Percentiles rank a stretch among this genome's conserved stretches.
Conservation (phyloP, 2,329 filamentous ascomycete genomes). For the Cytospora leucostoma region DNA sequence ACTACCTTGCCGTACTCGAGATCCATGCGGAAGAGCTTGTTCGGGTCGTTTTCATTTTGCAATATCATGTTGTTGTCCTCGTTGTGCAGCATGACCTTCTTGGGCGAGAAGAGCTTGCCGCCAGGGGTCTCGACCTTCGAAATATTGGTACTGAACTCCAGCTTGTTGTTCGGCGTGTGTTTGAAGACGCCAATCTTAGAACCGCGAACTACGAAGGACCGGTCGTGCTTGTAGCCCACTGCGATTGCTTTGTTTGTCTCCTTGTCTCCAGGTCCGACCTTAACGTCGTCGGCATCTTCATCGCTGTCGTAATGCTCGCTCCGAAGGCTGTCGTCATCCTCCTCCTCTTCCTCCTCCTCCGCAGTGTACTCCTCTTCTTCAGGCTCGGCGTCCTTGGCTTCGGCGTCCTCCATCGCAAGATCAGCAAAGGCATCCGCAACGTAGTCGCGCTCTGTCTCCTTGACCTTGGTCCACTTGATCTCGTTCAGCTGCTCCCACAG, state of each 20-base stretch:
- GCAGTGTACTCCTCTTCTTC: slow-evolving; percentile 49
- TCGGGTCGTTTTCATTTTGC: slow-evolving; percentile 80
- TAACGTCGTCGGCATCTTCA: slow-evolving; percentile 77
- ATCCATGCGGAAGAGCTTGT: slow-evolving; percentile 96
- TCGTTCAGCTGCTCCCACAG: slow-evolving; percentile 96
- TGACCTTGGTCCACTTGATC: slow-evolving; percentile 89
- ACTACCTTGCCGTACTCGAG: slow-evolving; percentile 97
- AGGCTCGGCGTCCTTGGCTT: slow-evolving; percentile 45
- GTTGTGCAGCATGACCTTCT: slow-evolving; percentile 94
- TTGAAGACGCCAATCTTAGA: slow-evolving; percentile 99
- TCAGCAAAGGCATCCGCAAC: slow-evolving; percentile 95
- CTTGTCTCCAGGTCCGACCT: slow-evolving; percentile 65
- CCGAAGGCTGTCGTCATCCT: slow-evolving; percentile 56
- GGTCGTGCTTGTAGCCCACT: slow-evolving; percentile 94
- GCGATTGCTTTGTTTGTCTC: slow-evolving; percentile 92
- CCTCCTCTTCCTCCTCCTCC: slow-evolving; percentile 57
- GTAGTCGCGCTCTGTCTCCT: slow-evolving; percentile 91
- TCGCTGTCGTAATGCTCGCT: slow-evolving; percentile 61
- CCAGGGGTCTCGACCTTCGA: slow-evolving; percentile 89
- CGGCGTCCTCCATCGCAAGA: slow-evolving; percentile 82
- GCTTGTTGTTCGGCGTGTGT: slow-evolving; percentile 86
- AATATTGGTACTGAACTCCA: slow-evolving; percentile 96
- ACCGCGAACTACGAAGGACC: slow-evolving; percentile 94
- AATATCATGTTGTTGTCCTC: slow-evolving; percentile 89
- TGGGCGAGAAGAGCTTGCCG: slow-evolving; percentile 87